phyloP scores from a whole-genome alignment of 306 rosid species.

The Mimosa pudica region DNA sequence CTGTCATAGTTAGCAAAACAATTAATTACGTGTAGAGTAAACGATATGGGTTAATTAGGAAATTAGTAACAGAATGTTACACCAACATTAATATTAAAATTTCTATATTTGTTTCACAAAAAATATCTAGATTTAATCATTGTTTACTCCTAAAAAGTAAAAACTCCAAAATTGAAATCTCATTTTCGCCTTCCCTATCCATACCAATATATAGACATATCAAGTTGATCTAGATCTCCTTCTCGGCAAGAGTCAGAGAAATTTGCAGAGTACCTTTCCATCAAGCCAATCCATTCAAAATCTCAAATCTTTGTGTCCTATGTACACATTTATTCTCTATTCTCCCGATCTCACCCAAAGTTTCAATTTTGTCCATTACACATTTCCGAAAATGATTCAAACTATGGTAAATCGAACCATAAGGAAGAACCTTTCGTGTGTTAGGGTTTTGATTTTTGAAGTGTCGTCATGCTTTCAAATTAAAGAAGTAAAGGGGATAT shows the following conservation, averaged over 20 bases:
- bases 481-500: too few relatives aligned
- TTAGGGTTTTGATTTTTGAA: too few relatives aligned
- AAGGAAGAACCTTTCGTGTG: conserved; percentile 12
- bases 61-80: too few relatives aligned
- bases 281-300: not conserved
- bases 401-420: conserved; percentile 36
- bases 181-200: not conserved
- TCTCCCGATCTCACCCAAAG: not conserved
- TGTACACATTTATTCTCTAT: not conserved
- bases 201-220: not conserved
- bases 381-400: conserved; percentile 42
- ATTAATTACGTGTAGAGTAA: too few relatives aligned
- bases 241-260: not conserved
- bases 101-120: too few relatives aligned
- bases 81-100: too few relatives aligned
- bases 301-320: not conserved
- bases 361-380: not conserved
- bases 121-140: not conserved
- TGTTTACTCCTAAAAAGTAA: not conserved
- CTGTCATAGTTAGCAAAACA: too few relatives aligned
- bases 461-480: too few relatives aligned
- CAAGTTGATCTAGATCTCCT: not conserved
- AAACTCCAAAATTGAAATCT: not conserved
- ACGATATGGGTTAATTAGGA: too few relatives aligned
- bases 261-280: not conserved